Percentiles rank a stretch among this genome's conserved stretches.
Evolutionary conservation across 306 rosid genomes (phyloP).

Genomic region (Rubus idaeus): DNA sequence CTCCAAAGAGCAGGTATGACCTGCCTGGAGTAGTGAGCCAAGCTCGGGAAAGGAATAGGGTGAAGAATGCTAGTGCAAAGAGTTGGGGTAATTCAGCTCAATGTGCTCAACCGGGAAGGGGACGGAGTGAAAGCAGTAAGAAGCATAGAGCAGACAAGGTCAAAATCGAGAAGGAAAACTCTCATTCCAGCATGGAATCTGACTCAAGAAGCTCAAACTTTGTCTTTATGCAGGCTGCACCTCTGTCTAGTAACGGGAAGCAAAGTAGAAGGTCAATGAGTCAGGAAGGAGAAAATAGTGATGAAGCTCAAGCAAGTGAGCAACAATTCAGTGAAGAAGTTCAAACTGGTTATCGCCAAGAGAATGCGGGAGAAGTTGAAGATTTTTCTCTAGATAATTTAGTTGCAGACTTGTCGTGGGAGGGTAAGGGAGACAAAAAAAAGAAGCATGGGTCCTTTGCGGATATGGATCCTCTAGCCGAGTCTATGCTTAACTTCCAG

Average conservation of each 20-base stretch:
- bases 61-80: slow-evolving; percentile 42
- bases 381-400: slow-evolving; percentile 48
- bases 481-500: slow-evolving; percentile 64
- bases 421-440: slow-evolving; percentile 47
- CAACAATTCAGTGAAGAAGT: slow-evolving; percentile 48
- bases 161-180: slow-evolving; percentile 64
- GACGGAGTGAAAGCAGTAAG: slow-evolving; percentile 53
- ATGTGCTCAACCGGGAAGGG: slow-evolving; percentile 53
- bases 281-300: slow-evolving; percentile 52
- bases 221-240: slow-evolving; percentile 48
- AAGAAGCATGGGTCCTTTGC: slow-evolving; percentile 44
- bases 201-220: slow-evolving; percentile 85
- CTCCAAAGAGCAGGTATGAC: slow-evolving; percentile 55
- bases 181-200: slow-evolving; percentile 78
- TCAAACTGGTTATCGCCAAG: slow-evolving; percentile 51
- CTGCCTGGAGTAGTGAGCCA: slow-evolving; percentile 26
- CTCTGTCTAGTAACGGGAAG: slow-evolving; percentile 56
- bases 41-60: slow-evolving; percentile 41
- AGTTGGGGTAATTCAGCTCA: slow-evolving; percentile 45
- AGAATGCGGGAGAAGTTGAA: slow-evolving; percentile 50
- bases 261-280: slow-evolving; percentile 46
- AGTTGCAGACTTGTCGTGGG: slow-evolving; percentile 50
- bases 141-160: slow-evolving; percentile 69
- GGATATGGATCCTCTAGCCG: slow-evolving; percentile 60
- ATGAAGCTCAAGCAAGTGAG: slow-evolving; percentile 55